Percentiles rank a stretch among this genome's conserved stretches.
Evolutionary conservation across 2,329 filamentous ascomycete genomes (phyloP).

Genomic region (Bipolaris zeicola): DNA sequence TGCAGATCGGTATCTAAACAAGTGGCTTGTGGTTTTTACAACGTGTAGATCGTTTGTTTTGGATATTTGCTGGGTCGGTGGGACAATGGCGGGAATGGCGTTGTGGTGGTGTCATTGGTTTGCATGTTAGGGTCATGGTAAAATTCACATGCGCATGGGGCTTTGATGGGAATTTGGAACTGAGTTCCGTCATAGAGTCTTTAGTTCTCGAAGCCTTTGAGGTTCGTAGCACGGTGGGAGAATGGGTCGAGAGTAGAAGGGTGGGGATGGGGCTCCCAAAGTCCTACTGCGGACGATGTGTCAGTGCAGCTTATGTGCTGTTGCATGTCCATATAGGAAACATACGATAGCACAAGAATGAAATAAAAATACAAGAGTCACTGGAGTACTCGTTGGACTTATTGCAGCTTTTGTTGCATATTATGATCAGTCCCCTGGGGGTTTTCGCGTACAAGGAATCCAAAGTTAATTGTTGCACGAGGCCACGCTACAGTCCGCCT

Average conservation of each 20-base stretch:
- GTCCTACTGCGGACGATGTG: not conserved
- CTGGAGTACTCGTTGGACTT: too few species aligned
- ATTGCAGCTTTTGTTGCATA: too few species aligned
- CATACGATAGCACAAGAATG: not conserved
- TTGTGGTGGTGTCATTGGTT: conserved; percentile 6
- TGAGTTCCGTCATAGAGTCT: not conserved
- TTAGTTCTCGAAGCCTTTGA: too few species aligned
- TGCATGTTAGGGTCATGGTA: not conserved
- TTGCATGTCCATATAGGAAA: not conserved
- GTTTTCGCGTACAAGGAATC: too few species aligned
- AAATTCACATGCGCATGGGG: not conserved
- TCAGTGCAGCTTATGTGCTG: not conserved
- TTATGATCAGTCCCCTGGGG: too few species aligned
- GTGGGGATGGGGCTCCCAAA: not conserved
- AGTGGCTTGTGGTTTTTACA: conserved; percentile 6
- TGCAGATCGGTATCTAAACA: not conserved
- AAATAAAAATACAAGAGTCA: not conserved
- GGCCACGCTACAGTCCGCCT: too few species aligned
- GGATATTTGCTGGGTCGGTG: not conserved
- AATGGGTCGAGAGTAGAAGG: not conserved
- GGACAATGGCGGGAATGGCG: not conserved
- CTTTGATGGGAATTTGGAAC: not conserved
- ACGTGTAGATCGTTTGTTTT: conserved; percentile 1
- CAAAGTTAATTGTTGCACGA: too few species aligned
- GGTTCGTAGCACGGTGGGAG: not conserved